phyloP scores from a whole-genome alignment of 108 stramenopile genomes.

The Fragilaria crotonensis region DNA sequence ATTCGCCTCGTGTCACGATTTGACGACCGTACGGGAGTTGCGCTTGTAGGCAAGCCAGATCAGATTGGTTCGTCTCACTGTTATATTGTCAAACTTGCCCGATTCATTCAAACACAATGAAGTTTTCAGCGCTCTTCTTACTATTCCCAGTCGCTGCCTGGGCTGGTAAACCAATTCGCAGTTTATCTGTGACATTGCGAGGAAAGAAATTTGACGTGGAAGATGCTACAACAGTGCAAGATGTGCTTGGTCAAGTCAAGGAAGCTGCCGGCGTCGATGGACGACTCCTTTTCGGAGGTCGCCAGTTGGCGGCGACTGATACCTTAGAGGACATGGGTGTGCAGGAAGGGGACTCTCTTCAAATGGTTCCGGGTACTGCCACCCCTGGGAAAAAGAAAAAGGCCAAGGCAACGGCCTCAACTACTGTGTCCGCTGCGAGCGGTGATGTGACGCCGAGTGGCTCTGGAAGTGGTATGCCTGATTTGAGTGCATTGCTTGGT shows the following conservation, averaged over 20 bases:
- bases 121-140: no score
- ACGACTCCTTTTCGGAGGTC: constrained; percentile 44
- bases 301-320: constrained; percentile 20
- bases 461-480: neutral
- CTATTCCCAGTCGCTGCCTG: no score
- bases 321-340: constrained; percentile 42
- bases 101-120: no score
- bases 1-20: no score
- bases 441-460: neutral
- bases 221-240: constrained; percentile 35
- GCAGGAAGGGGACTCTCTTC: constrained; percentile 36
- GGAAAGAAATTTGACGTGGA: constrained; percentile 56
- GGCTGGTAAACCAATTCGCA: no score
- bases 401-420: constrained; percentile 5
- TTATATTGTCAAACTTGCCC: no score
- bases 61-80: no score
- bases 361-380: constrained; percentile 37
- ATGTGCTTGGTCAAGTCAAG: constrained; percentile 29
- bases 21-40: no score
- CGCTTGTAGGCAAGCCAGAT: no score
- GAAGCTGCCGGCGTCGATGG: constrained; percentile 33
- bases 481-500: neutral
- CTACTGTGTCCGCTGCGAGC: neutral
- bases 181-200: constrained; percentile 38
- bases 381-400: constrained; percentile 17